Evolutionary conservation across 257 asterid genomes (phyloP).

Genomic region (Striga asiatica): DNA sequence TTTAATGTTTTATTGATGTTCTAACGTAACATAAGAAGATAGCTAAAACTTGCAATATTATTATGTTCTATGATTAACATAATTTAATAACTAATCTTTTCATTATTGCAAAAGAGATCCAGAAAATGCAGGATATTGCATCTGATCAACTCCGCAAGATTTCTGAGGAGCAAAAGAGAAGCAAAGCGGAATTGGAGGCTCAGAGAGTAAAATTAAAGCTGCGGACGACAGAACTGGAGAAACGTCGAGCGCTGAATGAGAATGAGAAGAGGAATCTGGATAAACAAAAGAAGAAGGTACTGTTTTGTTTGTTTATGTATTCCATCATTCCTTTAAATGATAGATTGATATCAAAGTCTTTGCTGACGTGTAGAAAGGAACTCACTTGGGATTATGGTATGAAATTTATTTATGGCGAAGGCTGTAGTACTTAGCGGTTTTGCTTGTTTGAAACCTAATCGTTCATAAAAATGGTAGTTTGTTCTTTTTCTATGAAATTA

Average conservation of each 20-base stretch:
- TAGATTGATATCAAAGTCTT: slow-evolving; percentile 1
- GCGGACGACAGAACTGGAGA: slow-evolving; percentile 42
- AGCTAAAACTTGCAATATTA: not conserved
- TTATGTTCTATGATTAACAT: not conserved
- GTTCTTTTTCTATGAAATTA: not conserved
- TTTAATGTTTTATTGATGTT: slow-evolving; percentile 9
- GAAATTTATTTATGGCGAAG: not conserved
- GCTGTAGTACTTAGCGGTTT: not conserved
- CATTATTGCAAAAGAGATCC: slow-evolving; percentile 39
- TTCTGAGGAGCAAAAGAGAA: slow-evolving; percentile 39
- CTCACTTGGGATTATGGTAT: not conserved
- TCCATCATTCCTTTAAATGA: not conserved
- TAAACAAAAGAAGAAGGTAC: slow-evolving; percentile 50
- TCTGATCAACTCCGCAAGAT: slow-evolving; percentile 35
- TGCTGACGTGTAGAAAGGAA: slow-evolving; percentile 5
- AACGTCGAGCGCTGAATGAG: slow-evolving; percentile 45
- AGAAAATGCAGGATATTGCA: slow-evolving; percentile 46
- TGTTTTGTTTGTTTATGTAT: slow-evolving; percentile 6
- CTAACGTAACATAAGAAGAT: not conserved
- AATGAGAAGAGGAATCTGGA: slow-evolving; percentile 50
- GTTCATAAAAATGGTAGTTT: not conserved
- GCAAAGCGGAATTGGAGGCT: slow-evolving; percentile 42
- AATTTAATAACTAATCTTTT: slow-evolving; percentile 8
- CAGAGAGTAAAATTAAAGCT: slow-evolving; percentile 37
- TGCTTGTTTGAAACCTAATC: not conserved